Evolutionary conservation across 768 basidiomycete species (phyloP), one percentile per base, ranked within the genome.

Genomic region (Tulasnella calospora): DNA sequence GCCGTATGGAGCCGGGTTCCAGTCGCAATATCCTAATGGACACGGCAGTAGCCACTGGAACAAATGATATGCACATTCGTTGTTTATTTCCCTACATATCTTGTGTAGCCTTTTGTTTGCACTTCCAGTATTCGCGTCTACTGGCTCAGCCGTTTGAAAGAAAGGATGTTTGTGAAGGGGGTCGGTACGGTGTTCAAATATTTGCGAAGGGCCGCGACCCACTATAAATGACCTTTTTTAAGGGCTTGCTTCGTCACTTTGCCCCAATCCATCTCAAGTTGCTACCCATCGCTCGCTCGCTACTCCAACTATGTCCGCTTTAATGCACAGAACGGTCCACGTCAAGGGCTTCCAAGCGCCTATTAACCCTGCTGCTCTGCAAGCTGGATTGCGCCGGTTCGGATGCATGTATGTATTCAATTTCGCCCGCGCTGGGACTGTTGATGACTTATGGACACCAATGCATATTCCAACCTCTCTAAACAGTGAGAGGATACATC

Each of bases 281-380:
- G 13, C 30, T 61, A 61, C 61, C 3, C n/a, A 10, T 67, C 61
- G 8, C 27, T 30, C 27, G 6, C 61, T 35, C 10, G 30, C 30
- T 6, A 61, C 33, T 35, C 30, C 3, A 30, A 67, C 1, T 30
- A 67, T 67, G 61, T 35, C 30, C 17, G 2, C 10, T 73, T 36
- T 41, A 19, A 40, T 13, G 36, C 13, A 40, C 2, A 46, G 55
- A 15, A 69, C 75, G 10, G 40, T 51, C 2, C 75, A 76, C 57
- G n/a, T 76, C 33, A 46, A 76, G 27, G 75, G 75, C 6, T 76
- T 76, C 38, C 75, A 61, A 40, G 33, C 38, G 2, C 35, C 30
- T 19, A 76, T 76, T 38, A 57, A 76, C 19, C 75, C 75, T 67
- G 35, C 57, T 10, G 47, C 38, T 30, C 57, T 76, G 55, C 38